Evolutionary conservation across 495 filamentous ascomycete species (phyloP).

Genomic region (Articulospora tetracladia): DNA sequence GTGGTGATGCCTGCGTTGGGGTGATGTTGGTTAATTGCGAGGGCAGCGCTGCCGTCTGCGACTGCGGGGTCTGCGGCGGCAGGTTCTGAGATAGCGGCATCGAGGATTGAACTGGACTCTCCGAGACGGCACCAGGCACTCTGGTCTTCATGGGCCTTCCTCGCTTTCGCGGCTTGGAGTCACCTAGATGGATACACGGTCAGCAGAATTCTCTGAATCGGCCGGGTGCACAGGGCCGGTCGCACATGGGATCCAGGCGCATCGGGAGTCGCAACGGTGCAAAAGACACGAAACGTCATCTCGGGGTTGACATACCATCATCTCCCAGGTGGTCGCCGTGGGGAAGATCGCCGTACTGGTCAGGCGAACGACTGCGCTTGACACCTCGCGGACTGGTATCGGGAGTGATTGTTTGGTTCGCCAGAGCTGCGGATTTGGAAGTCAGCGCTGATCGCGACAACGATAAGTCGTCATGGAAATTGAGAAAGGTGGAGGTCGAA

Average conservation of each 20-base stretch:
- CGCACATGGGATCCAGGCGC: constrained; percentile 29
- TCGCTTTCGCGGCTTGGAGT: constrained; percentile 75
- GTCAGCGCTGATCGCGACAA: background rate
- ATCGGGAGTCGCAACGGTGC: constrained; percentile 12
- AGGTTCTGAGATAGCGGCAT: constrained; percentile 46
- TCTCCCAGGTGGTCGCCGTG: constrained; percentile 61
- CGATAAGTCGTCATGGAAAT: background rate
- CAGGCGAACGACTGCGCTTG: constrained; percentile 91
- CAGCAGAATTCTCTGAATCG: constrained; percentile 33
- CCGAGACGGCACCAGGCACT: constrained; percentile 41
- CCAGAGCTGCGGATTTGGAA: constrained; percentile 14
- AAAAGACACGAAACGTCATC: background rate
- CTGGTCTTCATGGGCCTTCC: constrained; percentile 74
- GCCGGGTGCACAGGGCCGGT: constrained; percentile 26
- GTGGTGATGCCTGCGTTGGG: constrained; percentile 70
- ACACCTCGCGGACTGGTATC: constrained; percentile 66
- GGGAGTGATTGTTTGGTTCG: constrained; percentile 41
- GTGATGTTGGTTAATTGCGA: constrained; percentile 49
- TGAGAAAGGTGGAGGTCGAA: background rate
- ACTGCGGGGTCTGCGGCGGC: constrained; percentile 72
- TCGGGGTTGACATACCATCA: constrained; percentile 64
- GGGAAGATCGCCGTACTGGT: constrained; percentile 55
- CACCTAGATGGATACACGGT: constrained; percentile 31
- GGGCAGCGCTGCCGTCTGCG: constrained; percentile 63
- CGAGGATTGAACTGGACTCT: constrained; percentile 46